Conservation (phyloP, 495 filamentous ascomycete species). For the Neurospora sp. region DNA sequence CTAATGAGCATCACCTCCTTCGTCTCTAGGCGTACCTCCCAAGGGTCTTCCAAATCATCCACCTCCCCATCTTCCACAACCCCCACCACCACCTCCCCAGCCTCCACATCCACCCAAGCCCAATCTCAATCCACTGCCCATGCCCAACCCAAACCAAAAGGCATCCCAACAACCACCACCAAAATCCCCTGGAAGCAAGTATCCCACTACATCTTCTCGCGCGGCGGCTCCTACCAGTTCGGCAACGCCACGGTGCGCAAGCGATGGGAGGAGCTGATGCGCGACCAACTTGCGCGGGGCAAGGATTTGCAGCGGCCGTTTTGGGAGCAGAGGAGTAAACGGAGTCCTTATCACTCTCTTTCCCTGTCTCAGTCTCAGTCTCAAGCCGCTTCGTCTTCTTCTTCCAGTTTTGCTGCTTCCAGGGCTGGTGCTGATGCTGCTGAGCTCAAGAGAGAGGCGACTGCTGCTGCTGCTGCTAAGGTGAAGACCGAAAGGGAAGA, state of each 20-base stretch:
- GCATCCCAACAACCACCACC: conserved; percentile 1
- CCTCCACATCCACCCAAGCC: background rate
- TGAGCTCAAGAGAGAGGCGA: background rate
- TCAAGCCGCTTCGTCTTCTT: background rate
- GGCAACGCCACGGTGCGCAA: conserved; percentile 83
- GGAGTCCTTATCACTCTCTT: background rate
- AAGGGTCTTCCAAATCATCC: too few relatives aligned
- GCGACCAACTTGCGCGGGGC: conserved; percentile 6
- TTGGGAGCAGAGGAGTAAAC: conserved; percentile 3
- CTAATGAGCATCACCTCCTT: too few relatives aligned
- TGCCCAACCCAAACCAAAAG: too few relatives aligned
- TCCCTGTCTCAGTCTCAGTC: background rate
- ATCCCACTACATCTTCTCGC: conserved; percentile 53
- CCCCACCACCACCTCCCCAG: too few relatives aligned
- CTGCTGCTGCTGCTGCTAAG: background rate
- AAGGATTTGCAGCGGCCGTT: conserved; percentile 7
- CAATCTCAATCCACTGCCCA: background rate
- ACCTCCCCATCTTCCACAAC: too few relatives aligned
- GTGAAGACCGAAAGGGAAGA: background rate
- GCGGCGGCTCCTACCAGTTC: conserved; percentile 76
- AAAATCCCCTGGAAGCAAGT: conserved; percentile 80
- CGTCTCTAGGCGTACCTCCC: too few relatives aligned
- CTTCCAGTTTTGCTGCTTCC: background rate
- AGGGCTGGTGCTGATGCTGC: too few relatives aligned
- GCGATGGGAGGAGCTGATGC: conserved; percentile 53